Evolutionary conservation across 176 grass and related monocot species (phyloP), one percentile per base, ranked within the genome.

Genomic region (Lolium rigidum): DNA sequence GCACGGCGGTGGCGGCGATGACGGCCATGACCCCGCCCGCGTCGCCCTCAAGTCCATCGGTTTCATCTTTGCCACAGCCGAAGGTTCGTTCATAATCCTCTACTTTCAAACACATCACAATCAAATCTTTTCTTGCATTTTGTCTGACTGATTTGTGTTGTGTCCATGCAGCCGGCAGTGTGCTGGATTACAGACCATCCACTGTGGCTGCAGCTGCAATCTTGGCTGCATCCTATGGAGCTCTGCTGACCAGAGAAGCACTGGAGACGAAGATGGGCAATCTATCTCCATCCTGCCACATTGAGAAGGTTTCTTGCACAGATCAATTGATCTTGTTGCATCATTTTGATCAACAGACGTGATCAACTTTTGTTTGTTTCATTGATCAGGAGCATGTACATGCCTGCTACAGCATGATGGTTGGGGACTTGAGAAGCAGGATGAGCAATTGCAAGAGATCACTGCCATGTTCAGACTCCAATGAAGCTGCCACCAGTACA

Each of bases 341-440:
- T 8, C 72, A 86, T 77, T 90, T 52, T 35, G 77, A 4, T 81
- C 54, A 87, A 50, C 31, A 17, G 59, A 47, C 75, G 50, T 88
- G 65, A 66, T 73, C 49, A 79, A 62, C 13, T 4, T 64, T 50
- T 63, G 31, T 85, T 57, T 90, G 26, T 87, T 87, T 85, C 51
- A 84, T 86, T 84, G 79, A 89, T 56, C 91, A 95, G 93, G 93
- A 91, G 64, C 70, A 93, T 91, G 88, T 93, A 77, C 87, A 93
- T 87, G 80, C 57, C 68, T 93, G 91, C 80, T 95, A 95, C 82
- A 82, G 78, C 84, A 57, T 81, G 74, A 93, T 95, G 93, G 74
- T 86, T 67, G 83, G 56, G 18, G 81, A 74, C 83, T 91, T 85
- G 82, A 88, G 4, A 10, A 76, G 47, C 81, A 91, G 70, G 84